Base-by-base conservation (phyloP, 176 grass and related monocot species). In the Pontederia crassipes region DNA sequence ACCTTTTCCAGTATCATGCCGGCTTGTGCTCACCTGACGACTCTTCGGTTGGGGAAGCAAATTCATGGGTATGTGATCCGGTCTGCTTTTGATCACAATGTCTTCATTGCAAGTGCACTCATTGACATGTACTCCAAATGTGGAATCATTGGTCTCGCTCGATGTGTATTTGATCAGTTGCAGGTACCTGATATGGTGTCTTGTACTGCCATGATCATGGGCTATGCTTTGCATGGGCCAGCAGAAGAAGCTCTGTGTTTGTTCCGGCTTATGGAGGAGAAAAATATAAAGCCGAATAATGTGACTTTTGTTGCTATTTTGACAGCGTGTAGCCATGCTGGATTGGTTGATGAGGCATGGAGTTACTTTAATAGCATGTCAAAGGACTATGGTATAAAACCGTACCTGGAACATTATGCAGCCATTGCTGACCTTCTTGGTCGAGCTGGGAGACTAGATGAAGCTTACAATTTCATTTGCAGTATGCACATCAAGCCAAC, bases 71-170 rank as follows among this genome's bases (percentile, higher is more conserved):
- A 79, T 59, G 68, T 85, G 15, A 73, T 85, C 52, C 32, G 57
- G 54, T 59, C 75, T 54, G 68, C 57, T 20, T 85, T 89, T 10
- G 68, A 66, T 62, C 56, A 16, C 69, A 79, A 82, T 45, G 15
- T 70, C 12, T 89, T 89, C 29, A 59, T 89, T 57, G 74, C 75
- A 62, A 89, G 81, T 59, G 85, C 86, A 13, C 78, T 89, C 8
- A 72, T 89, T 73, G 82, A 85, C 35, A 89, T 85, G 82, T 85
- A 89, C 57, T 80, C 78, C 68, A 89, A 89, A 79, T 89, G 81
- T 76, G 82, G 86, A 17, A 75, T 80, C 45, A 52, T 85, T 57
- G 72, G 26, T 62, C 69, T 59, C 28, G 81, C 82, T 54, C 82
- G 64, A 2, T 16, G 15, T 12, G 35, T 89, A 17, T 89, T 89